Base-by-base conservation (phyloP, 208 protist genomes). In the Trypanosoma avium region DNA sequence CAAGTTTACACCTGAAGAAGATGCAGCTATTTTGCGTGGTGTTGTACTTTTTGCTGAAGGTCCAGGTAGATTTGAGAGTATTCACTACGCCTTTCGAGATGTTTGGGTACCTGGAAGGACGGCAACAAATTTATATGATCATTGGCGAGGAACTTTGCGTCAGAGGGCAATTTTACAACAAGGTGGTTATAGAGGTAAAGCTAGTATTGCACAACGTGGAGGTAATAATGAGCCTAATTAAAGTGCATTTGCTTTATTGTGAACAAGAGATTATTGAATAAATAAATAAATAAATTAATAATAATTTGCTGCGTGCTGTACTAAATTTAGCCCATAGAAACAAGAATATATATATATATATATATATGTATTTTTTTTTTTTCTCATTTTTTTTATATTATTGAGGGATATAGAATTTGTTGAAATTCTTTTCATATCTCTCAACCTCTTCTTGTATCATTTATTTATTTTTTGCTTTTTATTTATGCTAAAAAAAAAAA, bases 121-220 rank as follows among this genome's bases (percentile, higher is more conserved):
- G 1, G 40, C 84, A 10, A 72, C 50, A 21, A 71, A 89, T 55
- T 63, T 95, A 58, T 91, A 82, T 59, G 84, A 95, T 58, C 89
- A 95, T 70, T 95, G 89, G 89, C 81, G 89, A 8, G 89, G 77
- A 42, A 77, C 76, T 19, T 63, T 93, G 58, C 76, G 77, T 9
- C 68, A 74, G 1, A 66, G 68, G 19, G 73, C 67, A 29, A 52
- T 84, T 70, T 26, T 75, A 4, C 60, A 70, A n/a, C 57, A 70
- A 50, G 57, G 58, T 19, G 45, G 73, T 8, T 62, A 65, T 53
- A 15, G 65, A 35, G 64, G 57, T 21, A 73, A 73, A 32, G 55
- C 66, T 30, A 66, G 49, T 27, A 2, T 73, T 53, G 67, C 52
- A 30, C 13, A 35, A 33, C 47, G 65, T 9, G 53, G 32, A 22